Evolutionary conservation across 805 yeast genomes (phyloP), one percentile per base, ranked within the genome.

Genomic region (Suhomyces prunicola): DNA sequence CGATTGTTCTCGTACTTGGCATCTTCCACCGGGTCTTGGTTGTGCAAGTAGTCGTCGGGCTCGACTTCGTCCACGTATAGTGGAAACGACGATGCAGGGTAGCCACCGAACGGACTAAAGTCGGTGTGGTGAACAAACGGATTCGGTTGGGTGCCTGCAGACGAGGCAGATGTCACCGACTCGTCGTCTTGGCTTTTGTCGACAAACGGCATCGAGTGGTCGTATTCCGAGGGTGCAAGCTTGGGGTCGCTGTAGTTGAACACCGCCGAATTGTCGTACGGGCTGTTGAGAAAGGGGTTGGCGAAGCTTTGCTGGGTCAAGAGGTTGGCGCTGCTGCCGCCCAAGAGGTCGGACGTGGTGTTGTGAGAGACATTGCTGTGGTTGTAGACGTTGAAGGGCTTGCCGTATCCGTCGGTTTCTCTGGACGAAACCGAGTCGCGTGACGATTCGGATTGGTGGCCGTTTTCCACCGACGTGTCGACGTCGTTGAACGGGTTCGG

Each of bases 1-100:
- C 90, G 74, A 65, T 85, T 82, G 57, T 83, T 86, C 60, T 90
- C 96, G 62, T 86, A 84, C 54, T 85, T 83, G 22, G 96, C 97
- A 67, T 94, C 99, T 45, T 85, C 88, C 36, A 91, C 86, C 8
- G 97, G 97, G 69, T 93, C 97, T 1, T 98, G 98, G 70, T 93
- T 94, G 71, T 93, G 98, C 59, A 94, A 68, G 65, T 90, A 92
- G 70, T 93, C 99, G 72, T 93, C 99, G 8, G 88, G 87, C 70
- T 93, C 99, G 70, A 90, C 90, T 61, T 93, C 98, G 54, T 93
- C 97, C 57, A 94, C 84, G 60, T 82, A 86, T 53, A 93, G 74
- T 1, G 99, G 99, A 73, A 93, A 93, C 4, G 90, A 85, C 15
- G 91, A 79, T 7, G 97, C 96, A 0, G 99, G 98, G 69, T 89